phyloP scores from a whole-genome alignment of 148 eudicot genomes.

The Camellia lanceoleosa region DNA sequence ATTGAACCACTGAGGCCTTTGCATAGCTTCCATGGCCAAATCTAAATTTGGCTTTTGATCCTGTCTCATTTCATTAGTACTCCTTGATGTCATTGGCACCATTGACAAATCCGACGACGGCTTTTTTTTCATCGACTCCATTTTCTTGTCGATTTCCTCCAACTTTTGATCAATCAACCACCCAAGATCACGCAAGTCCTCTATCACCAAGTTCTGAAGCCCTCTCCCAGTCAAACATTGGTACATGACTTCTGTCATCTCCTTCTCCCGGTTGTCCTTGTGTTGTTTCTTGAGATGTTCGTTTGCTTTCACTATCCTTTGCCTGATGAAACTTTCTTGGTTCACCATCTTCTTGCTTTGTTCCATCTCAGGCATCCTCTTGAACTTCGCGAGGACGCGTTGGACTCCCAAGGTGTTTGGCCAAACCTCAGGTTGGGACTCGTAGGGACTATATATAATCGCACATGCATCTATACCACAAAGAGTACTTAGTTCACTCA shows the following conservation, averaged over 20 bases:
- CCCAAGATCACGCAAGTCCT: constrained; percentile 31
- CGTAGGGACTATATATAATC: constrained; percentile 60
- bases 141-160: constrained; percentile 27
- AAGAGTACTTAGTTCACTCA: constrained; percentile 55
- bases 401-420: constrained; percentile 38
- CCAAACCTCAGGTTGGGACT: constrained; percentile 59
- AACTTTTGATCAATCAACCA: constrained; percentile 35
- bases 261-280: constrained; percentile 41
- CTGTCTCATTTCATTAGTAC: background rate
- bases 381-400: constrained; percentile 40
- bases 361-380: constrained; percentile 44
- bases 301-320: constrained; percentile 35
- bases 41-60: constrained; percentile 28
- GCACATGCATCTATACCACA: constrained; percentile 76
- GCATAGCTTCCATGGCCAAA: constrained; percentile 4
- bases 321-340: constrained; percentile 48
- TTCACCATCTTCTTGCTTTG: constrained; percentile 56
- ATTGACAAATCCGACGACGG: background rate
- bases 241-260: constrained; percentile 38
- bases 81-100: background rate
- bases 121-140: constrained; percentile 18
- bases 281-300: constrained; percentile 39
- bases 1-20: constrained; percentile 31
- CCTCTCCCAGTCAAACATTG: constrained; percentile 29
- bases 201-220: constrained; percentile 19